phyloP scores from a whole-genome alignment of 164 flowering plant species.

The Stephania cephalantha region DNA sequence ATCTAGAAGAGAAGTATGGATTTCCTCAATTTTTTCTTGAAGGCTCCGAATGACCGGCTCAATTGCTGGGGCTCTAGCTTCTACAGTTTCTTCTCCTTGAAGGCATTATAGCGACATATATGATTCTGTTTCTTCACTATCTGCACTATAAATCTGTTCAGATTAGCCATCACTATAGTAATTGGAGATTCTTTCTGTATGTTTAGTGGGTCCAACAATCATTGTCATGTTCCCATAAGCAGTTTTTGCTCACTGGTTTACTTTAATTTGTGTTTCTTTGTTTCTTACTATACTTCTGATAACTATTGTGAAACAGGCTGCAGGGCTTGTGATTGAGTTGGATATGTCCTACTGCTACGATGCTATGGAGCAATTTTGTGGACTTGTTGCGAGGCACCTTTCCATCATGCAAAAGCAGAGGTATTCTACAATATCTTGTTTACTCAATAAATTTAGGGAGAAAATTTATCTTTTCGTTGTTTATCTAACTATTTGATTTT shows the following conservation, averaged over 20 bases:
- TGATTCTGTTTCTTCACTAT: background rate
- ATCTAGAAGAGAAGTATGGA: background rate
- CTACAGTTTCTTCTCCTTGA: background rate
- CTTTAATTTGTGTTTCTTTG: background rate
- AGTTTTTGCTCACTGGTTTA: background rate
- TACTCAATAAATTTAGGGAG: background rate
- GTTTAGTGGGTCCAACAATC: background rate
- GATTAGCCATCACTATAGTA: background rate
- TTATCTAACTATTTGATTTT: background rate
- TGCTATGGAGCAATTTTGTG: conserved; percentile 28
- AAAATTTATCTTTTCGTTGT: background rate
- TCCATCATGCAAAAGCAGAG: conserved; percentile 33
- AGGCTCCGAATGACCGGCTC: background rate
- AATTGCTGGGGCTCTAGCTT: background rate
- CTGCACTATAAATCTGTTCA: background rate
- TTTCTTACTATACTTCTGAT: background rate
- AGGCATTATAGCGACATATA: background rate
- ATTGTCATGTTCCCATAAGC: background rate
- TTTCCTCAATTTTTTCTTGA: background rate
- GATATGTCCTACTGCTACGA: conserved; percentile 30
- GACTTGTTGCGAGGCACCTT: conserved; percentile 21
- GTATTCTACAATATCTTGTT: conserved; percentile 22
- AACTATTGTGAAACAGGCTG: conserved; percentile 40
- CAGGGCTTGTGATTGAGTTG: conserved; percentile 35
- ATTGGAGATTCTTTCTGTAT: background rate